Conservation (phyloP, 768 basidiomycete genomes). For the Trametes maxima region DNA sequence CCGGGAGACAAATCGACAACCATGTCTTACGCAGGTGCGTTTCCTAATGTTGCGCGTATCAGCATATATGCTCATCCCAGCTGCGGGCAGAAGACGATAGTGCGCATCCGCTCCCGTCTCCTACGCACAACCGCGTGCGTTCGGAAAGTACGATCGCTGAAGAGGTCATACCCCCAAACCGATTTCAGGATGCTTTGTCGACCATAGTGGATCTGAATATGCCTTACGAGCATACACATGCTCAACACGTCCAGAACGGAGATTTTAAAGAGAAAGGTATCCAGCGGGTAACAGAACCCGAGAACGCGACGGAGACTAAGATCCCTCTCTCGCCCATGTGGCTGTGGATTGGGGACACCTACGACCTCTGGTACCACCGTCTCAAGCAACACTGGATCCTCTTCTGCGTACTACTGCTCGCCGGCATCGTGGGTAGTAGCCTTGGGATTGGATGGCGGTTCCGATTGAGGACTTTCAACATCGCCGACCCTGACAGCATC, state of each 20-base stretch:
- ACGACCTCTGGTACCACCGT: constrained; percentile 2
- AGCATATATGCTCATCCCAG: neutral
- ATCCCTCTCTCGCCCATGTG: neutral
- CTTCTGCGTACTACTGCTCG: constrained; percentile 9
- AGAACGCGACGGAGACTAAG: neutral
- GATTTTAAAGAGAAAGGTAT: neutral
- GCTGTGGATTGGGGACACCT: neutral
- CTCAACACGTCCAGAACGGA: neutral
- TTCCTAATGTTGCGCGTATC: neutral
- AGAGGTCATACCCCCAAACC: neutral
- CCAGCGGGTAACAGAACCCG: neutral
- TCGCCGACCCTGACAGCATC: constrained; percentile 11
- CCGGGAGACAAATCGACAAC: too few species aligned
- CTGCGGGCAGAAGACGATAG: neutral
- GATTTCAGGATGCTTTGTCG: neutral
- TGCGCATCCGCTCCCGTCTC: neutral
- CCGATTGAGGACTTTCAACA: constrained; percentile 19
- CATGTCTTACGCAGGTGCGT: neutral
- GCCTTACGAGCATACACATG: neutral
- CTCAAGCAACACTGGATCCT: constrained; percentile 12
- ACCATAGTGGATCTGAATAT: neutral
- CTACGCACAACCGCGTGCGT: constrained; percentile 2
- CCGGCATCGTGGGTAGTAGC: constrained; percentile 5
- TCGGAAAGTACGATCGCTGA: neutral
- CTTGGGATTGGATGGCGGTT: constrained; percentile 21